phyloP scores from a whole-genome alignment of 768 basidiomycete genomes.

The Pholiota molesta region DNA sequence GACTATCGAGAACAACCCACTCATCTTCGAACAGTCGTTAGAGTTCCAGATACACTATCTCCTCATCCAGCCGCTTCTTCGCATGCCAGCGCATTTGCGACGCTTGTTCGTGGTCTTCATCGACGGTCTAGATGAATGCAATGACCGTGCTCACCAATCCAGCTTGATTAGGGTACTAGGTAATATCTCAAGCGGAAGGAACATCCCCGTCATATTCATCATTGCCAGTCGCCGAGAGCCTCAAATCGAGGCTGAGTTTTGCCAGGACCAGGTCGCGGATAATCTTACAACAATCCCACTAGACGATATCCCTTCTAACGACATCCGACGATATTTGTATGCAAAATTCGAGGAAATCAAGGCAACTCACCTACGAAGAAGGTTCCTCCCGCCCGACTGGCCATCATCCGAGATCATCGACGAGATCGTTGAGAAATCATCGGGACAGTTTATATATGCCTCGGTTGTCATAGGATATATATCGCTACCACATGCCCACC shows the following conservation, averaged over 20 bases:
- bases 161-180: neutral
- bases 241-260: slow-evolving; percentile 7
- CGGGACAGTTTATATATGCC: slow-evolving; percentile 19
- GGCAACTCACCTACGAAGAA: slow-evolving; percentile 3
- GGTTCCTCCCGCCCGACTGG: slow-evolving; percentile 8
- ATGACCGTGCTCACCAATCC: neutral
- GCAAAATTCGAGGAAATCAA: slow-evolving; percentile 9
- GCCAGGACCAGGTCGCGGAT: neutral
- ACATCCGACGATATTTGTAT: slow-evolving; percentile 8
- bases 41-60: neutral
- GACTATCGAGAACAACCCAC: slow-evolving; percentile 9
- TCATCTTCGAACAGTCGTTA: slow-evolving; percentile 12
- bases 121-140: slow-evolving; percentile 16
- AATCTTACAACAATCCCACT: neutral
- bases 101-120: slow-evolving; percentile 4
- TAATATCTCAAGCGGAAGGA: neutral
- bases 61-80: slow-evolving; percentile 5
- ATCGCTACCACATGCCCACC: neutral
- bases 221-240: slow-evolving; percentile 14
- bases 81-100: neutral
- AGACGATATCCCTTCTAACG: neutral
- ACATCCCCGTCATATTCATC: slow-evolving; percentile 11
- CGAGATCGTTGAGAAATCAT: slow-evolving; percentile 12
- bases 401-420: neutral
- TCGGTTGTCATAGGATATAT: slow-evolving; percentile 12